phyloP scores from a whole-genome alignment of 805 yeast genomes.

The Saccharomycopsis malanga region DNA sequence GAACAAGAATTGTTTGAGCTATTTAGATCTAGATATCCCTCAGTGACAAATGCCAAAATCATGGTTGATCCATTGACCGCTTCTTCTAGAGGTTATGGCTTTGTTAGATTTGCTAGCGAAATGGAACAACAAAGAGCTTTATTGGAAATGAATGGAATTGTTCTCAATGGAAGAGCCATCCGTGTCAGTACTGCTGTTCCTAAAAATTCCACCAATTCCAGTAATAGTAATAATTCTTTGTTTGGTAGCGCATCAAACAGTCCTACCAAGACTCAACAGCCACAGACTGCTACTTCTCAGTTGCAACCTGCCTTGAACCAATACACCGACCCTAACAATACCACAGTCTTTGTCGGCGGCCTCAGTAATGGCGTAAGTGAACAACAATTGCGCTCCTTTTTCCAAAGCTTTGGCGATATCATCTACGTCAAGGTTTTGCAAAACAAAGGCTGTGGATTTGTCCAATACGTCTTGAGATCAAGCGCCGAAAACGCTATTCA shows the following conservation, averaged over 20 bases:
- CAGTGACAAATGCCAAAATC: slow-evolving; percentile 68
- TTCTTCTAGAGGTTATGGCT: slow-evolving; percentile 79
- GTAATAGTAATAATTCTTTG: not conserved
- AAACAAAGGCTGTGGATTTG: slow-evolving; percentile 76
- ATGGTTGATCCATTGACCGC: slow-evolving; percentile 70
- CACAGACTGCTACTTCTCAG: slow-evolving; percentile 26
- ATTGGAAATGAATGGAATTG: slow-evolving; percentile 73
- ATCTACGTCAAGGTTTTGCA: slow-evolving; percentile 74
- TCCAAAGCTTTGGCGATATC: slow-evolving; percentile 65
- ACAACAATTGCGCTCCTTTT: slow-evolving; percentile 52
- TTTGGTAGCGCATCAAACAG: slow-evolving; percentile 24
- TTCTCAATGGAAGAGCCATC: slow-evolving; percentile 66
- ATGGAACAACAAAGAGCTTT: slow-evolving; percentile 67
- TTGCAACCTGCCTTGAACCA: slow-evolving; percentile 51
- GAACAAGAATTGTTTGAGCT: slow-evolving; percentile 58
- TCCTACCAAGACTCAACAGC: slow-evolving; percentile 12
- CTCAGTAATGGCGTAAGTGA: slow-evolving; percentile 51
- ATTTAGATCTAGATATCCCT: slow-evolving; percentile 64
- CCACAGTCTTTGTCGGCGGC: slow-evolving; percentile 68
- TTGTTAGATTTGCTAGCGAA: slow-evolving; percentile 65
- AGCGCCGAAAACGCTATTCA: slow-evolving; percentile 82
- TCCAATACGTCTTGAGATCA: slow-evolving; percentile 67
- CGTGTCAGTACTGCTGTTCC: slow-evolving; percentile 67
- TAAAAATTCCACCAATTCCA: slow-evolving; percentile 29
- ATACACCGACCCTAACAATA: slow-evolving; percentile 74